Evolutionary conservation across 1,284 basidiomycete species (phyloP).

Genomic region (Violaceomyces palustris): DNA sequence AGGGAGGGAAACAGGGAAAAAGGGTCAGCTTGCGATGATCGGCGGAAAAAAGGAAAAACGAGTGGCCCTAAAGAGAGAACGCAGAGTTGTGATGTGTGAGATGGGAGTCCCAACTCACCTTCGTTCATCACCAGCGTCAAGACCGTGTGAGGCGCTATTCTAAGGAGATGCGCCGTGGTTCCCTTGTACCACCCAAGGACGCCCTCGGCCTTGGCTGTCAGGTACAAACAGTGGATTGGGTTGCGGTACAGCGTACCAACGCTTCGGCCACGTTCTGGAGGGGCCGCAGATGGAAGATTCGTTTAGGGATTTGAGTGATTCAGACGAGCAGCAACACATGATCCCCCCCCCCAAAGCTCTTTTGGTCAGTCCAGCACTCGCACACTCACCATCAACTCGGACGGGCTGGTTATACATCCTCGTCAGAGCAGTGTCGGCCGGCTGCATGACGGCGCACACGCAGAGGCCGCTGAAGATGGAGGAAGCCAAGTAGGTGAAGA

Average conservation of each 20-base stretch:
- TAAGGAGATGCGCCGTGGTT: slow-evolving; percentile 47
- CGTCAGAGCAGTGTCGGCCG: slow-evolving; percentile 66
- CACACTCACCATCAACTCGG: slow-evolving; percentile 57
- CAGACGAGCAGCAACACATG: too few relatives aligned
- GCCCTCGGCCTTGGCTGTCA: slow-evolving; percentile 86
- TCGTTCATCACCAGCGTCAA: slow-evolving; percentile 45
- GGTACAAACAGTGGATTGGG: slow-evolving; percentile 92
- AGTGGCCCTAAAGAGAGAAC: neutral
- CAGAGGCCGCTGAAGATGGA: slow-evolving; percentile 84
- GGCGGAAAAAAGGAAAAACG: too few relatives aligned
- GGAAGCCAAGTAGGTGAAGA: slow-evolving; percentile 81
- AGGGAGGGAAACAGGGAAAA: too few relatives aligned
- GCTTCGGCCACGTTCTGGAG: slow-evolving; percentile 15
- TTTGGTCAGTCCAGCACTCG: too few relatives aligned
- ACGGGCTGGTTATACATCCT: slow-evolving; percentile 84
- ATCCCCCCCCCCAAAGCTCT: too few relatives aligned
- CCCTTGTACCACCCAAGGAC: slow-evolving; percentile 62
- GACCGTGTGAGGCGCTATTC: slow-evolving; percentile 50
- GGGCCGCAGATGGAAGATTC: too few relatives aligned
- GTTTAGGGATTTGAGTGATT: too few relatives aligned
- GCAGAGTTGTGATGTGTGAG: neutral
- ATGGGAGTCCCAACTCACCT: slow-evolving; percentile 2
- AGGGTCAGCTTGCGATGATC: too few relatives aligned
- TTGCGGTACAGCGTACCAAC: slow-evolving; percentile 56
- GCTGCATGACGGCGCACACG: slow-evolving; percentile 60